These are phyloP conservation scores for Colletotrichum tamarilloi DNA, from an alignment of 2,329 filamentous ascomycete species.

Conservation along the genomic window DNA sequence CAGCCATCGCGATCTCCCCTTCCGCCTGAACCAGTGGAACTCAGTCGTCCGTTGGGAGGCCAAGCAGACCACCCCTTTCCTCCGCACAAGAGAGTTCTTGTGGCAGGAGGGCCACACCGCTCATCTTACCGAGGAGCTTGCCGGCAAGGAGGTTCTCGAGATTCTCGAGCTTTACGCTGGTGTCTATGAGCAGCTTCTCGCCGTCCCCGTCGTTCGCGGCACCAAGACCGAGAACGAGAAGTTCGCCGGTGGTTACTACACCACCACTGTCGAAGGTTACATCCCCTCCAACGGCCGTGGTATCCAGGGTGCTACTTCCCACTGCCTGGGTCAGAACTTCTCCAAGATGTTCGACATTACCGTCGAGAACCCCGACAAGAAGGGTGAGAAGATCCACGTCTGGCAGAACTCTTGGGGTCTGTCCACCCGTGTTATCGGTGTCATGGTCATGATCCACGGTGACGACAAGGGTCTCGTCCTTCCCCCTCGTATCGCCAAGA, in stretches of 20 bases:
- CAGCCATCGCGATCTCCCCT: constrained; percentile 92
- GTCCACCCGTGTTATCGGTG: constrained; percentile 95
- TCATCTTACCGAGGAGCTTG: constrained; percentile 85
- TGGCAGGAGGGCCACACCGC: constrained; percentile 98
- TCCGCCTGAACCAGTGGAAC: constrained; percentile 98
- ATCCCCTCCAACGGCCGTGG: constrained; percentile 95
- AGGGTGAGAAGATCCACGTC: constrained; percentile 83
- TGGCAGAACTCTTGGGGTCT: constrained; percentile 99
- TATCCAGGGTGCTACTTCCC: constrained; percentile 95
- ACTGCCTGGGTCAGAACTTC: constrained; percentile 97
- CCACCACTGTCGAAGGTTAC: constrained; percentile 96
- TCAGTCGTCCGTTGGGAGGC: constrained; percentile 94
- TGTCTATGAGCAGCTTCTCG: constrained; percentile 93
- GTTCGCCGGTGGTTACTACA: constrained; percentile 96
- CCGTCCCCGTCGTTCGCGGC: constrained; percentile 93
- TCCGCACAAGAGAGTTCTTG: constrained; percentile 92
- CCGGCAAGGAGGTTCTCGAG: constrained; percentile 87
- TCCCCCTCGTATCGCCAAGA: constrained; percentile 88
- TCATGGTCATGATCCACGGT: constrained; percentile 98
- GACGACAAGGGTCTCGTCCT: constrained; percentile 96
- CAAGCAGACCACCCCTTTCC: constrained; percentile 89
- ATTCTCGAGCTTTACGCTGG: constrained; percentile 94
- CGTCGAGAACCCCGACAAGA: constrained; percentile 89
- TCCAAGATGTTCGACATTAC: constrained; percentile 99
- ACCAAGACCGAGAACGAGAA: constrained; percentile 98